Conservation (phyloP, 176 grass and related monocot species). For the Ampelocalamus luodianensis region DNA sequence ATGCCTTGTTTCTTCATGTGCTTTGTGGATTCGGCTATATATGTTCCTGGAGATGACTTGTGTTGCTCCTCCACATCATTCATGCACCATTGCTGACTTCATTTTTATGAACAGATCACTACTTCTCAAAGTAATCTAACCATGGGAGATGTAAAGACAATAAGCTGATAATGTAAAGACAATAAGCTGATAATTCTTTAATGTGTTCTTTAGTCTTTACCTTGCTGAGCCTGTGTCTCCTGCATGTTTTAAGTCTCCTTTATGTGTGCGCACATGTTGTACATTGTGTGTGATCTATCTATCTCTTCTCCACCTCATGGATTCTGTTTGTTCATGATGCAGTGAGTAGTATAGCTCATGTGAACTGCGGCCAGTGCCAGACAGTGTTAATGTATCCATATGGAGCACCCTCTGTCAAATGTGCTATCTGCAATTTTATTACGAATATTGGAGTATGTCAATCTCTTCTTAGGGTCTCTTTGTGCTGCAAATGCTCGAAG, state of each 20-base stretch:
- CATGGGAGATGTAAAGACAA: conserved; percentile 23
- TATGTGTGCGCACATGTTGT: conserved; percentile 22
- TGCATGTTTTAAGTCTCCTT: not conserved
- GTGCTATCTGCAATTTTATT: conserved; percentile 82
- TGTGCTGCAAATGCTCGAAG: conserved; percentile 18
- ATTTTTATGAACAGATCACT: not conserved
- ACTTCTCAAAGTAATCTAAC: conserved; percentile 12
- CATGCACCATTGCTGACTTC: not conserved
- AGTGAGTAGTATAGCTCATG: conserved; percentile 75
- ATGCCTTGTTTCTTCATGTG: not conserved
- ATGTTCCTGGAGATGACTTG: not conserved
- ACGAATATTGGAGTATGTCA: conserved; percentile 66
- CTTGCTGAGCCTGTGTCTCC: not conserved
- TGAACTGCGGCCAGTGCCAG: conserved; percentile 77
- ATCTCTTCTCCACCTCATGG: not conserved
- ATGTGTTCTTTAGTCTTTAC: not conserved
- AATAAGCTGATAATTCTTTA: not conserved
- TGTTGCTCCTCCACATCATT: not conserved
- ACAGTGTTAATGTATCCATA: conserved; percentile 85
- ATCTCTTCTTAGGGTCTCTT: conserved; percentile 17
- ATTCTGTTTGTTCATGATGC: conserved; percentile 50
- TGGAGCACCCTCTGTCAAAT: conserved; percentile 85
- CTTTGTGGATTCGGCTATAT: conserved; percentile 6
- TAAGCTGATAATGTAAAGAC: not conserved
- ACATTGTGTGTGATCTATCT: conserved; percentile 12